Conservation (phyloP, 1,284 basidiomycete genomes). For the Takashimella koratensis region DNA sequence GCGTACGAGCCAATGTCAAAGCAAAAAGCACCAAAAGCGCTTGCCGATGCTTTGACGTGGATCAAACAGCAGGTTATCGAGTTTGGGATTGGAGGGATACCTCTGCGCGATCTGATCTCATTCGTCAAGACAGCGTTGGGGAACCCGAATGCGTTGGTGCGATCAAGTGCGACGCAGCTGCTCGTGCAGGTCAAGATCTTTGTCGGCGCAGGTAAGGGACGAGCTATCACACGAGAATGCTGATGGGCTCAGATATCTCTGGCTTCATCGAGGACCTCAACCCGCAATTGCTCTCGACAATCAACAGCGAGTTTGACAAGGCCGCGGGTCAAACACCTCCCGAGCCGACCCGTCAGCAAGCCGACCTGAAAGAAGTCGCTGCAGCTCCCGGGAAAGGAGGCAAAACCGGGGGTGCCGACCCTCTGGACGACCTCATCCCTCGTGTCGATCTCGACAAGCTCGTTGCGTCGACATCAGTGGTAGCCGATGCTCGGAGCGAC, state of each 20-base stretch:
- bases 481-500: constrained; percentile 80
- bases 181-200: constrained; percentile 89
- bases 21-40: constrained; percentile 95
- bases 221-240: neutral
- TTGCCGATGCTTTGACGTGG: constrained; percentile 89
- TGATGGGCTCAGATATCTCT: constrained; percentile 63
- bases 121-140: constrained; percentile 83
- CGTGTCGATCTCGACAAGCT: constrained; percentile 88
- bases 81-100: constrained; percentile 85
- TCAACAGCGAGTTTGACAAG: constrained; percentile 90
- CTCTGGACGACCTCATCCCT: constrained; percentile 90
- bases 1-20: constrained; percentile 87
- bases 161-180: constrained; percentile 91
- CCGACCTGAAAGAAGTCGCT: constrained; percentile 61
- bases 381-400: constrained; percentile 48
- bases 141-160: constrained; percentile 90
- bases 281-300: constrained; percentile 86
- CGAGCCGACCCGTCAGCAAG: constrained; percentile 70
- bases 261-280: constrained; percentile 92
- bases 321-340: constrained; percentile 76
- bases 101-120: constrained; percentile 79
- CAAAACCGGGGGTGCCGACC: constrained; percentile 56
- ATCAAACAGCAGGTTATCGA: constrained; percentile 83
- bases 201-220: constrained; percentile 73
- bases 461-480: constrained; percentile 76